Evolutionary conservation across 306 rosid genomes (phyloP), one percentile per base, ranked within the genome.

Genomic region (Prunus fruticosa): DNA sequence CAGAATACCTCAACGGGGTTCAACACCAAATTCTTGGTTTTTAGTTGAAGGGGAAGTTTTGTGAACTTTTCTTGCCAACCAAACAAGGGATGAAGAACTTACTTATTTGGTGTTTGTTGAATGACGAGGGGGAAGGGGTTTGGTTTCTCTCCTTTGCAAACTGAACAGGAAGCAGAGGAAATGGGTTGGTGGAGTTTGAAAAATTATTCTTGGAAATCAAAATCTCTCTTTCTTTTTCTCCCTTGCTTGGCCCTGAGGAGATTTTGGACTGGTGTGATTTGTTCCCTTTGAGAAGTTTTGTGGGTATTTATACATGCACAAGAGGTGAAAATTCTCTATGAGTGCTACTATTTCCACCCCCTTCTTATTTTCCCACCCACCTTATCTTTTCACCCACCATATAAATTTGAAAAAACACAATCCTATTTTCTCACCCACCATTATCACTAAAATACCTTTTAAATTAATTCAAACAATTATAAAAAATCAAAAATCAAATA

Each of bases 181-280:
- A 38, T 52, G 49, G 50, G 62, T 64, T 53, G 67, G 43, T 78
- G 77, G 61, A 46, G 32, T 56, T 71, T 62, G 38, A 58, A 72
- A 65, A 54, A 14, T n/a, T n/a, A 46, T 8, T 45, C 19, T 64
- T 15, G 51, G 38, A 65, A 13, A 9, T 18, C 5, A 15, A 54
- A 30, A 27, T 67, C 28, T 51, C 20, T 64, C 22, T 38, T 23
- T 52, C 15, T n/a, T 14, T 64, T 4, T 1, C 10, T 2, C 8
- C 25, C 51, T 8, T 14, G 20, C 20, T 4, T 30, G 30, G 27
- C 27, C 27, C 27, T 25, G 27, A 32, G 64, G 67, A 65, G 62
- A 30, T 60, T 60, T 28, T 1, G 16, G 53, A 38, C 9, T 7
- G 43, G 43, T 38, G 43, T 49, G 82, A 73, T 41, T 41, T 30